Percentiles rank a stretch among this genome's conserved stretches.
phyloP scores from a whole-genome alignment of 1,284 basidiomycete genomes.

The Ceratobasidium sp. region DNA sequence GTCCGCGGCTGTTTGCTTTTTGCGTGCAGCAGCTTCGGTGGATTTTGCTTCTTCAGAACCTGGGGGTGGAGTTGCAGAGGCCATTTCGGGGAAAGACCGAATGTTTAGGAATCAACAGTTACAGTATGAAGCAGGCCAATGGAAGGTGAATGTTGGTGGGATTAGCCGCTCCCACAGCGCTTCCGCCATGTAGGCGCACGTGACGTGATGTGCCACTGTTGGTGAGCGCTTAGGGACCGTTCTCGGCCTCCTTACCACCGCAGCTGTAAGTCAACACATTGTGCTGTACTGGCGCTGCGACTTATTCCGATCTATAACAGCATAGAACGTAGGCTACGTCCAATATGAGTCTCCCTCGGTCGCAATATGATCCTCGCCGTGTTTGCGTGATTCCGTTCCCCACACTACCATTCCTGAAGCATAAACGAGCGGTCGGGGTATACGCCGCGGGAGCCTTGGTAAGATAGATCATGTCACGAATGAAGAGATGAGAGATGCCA shows the following conservation, averaged over 20 bases:
- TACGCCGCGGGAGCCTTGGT: slow-evolving; percentile 92
- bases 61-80: slow-evolving; percentile 5
- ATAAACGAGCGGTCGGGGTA: slow-evolving; percentile 83
- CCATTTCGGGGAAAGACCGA: neutral
- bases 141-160: neutral
- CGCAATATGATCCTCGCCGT: slow-evolving; percentile 86
- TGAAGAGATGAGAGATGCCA: neutral
- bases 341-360: slow-evolving; percentile 69
- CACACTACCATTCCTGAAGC: slow-evolving; percentile 49
- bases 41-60: neutral
- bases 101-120: neutral
- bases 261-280: neutral
- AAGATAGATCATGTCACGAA: slow-evolving; percentile 49
- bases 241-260: slow-evolving; percentile 22
- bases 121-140: neutral
- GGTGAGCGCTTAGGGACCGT: slow-evolving; percentile 12
- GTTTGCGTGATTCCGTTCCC: slow-evolving; percentile 67
- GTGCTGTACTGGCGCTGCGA: too few species aligned
- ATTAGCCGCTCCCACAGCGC: neutral
- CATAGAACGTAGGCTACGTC: slow-evolving; percentile 34
- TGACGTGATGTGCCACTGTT: neutral
- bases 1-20: slow-evolving; percentile 63
- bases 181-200: neutral
- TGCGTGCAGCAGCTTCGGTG: slow-evolving; percentile 47
- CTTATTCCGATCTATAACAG: neutral